A percentile compares a stretch with the other conserved stretches of the same genome.
These are phyloP conservation scores for Raddia guianensis DNA, from an alignment of 176 grass and related monocot species.

Conservation along the genomic window DNA sequence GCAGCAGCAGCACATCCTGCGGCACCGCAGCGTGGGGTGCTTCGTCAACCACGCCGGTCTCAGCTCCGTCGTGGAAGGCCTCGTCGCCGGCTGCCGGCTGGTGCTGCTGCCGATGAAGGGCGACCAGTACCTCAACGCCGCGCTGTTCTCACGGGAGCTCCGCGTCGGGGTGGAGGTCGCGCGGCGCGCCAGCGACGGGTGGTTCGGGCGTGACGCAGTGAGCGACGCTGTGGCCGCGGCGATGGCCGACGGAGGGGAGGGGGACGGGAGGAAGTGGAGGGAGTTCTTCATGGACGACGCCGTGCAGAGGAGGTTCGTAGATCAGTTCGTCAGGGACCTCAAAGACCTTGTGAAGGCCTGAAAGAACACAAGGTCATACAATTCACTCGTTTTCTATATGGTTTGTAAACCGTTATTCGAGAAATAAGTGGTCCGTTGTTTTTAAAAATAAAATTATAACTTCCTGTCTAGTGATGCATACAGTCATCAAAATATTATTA, in stretches of 20 bases:
- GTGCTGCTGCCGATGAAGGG: constrained; percentile 55
- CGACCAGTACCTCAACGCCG: constrained; percentile 49
- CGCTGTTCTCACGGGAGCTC: constrained; percentile 40
- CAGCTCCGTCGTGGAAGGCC: constrained; percentile 51
- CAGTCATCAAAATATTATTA: too few relatives aligned
- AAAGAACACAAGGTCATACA: neutral
- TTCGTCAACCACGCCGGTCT: constrained; percentile 58
- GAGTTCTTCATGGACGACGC: constrained; percentile 45
- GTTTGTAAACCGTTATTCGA: too few relatives aligned
- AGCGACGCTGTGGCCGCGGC: constrained; percentile 11
- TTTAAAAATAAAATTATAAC: too few relatives aligned
- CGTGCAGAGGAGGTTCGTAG: constrained; percentile 28
- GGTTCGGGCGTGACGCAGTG: constrained; percentile 35
- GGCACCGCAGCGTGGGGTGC: constrained; percentile 54
- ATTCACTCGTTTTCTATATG: too few relatives aligned
- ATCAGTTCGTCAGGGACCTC: constrained; percentile 21
- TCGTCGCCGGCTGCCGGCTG: constrained; percentile 43
- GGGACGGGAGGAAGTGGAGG: constrained; percentile 24
- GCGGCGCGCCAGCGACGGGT: constrained; percentile 30
- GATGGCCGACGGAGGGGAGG: neutral
- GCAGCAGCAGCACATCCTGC: constrained; percentile 59
- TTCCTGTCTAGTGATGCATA: too few relatives aligned
- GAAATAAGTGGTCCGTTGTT: too few relatives aligned
- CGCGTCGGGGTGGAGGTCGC: constrained; percentile 47
- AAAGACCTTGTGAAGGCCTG: constrained; percentile 26